These are phyloP conservation scores for Firmiana major DNA, from an alignment of 345 rosid species.

Conservation along the genomic window DNA sequence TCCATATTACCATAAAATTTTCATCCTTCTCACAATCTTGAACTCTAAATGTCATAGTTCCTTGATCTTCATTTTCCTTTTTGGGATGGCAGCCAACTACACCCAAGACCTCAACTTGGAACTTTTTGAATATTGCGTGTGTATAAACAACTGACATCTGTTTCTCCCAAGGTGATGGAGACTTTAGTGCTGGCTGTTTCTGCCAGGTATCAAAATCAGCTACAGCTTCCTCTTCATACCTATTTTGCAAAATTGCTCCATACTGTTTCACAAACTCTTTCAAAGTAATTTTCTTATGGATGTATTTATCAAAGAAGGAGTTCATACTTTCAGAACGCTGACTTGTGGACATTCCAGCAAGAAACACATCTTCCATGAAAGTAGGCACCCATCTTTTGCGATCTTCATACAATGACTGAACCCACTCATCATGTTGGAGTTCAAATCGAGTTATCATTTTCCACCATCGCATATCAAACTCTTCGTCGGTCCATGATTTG, in stretches of 20 bases:
- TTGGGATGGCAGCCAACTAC: constrained; percentile 68
- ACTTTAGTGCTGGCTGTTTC: constrained; percentile 59
- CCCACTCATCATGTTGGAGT: constrained; percentile 51
- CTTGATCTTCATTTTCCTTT: constrained; percentile 48
- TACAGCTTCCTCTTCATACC: constrained; percentile 62
- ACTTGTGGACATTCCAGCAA: constrained; percentile 57
- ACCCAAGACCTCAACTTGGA: constrained; percentile 66
- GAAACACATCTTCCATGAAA: constrained; percentile 40
- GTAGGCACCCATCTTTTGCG: constrained; percentile 57
- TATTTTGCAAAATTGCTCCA: constrained; percentile 47
- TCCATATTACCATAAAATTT: constrained; percentile 49
- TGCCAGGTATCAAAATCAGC: constrained; percentile 69
- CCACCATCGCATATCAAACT: constrained; percentile 61
- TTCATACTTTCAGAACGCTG: constrained; percentile 61
- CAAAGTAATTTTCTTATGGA: constrained; percentile 57
- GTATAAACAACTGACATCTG: constrained; percentile 55
- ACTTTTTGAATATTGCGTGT: constrained; percentile 58
- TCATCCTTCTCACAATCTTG: constrained; percentile 60
- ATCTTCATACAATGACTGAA: constrained; percentile 52
- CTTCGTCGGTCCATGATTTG: constrained; percentile 56
- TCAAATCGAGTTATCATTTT: constrained; percentile 57
- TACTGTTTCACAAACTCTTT: constrained; percentile 61
- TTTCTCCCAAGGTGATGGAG: constrained; percentile 74
- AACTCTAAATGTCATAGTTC: constrained; percentile 45
- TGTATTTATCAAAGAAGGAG: constrained; percentile 53